Percentiles rank a stretch among this genome's conserved stretches.
Evolutionary conservation across 768 basidiomycete species (phyloP).

Genomic region (Hygrocybe punicea): DNA sequence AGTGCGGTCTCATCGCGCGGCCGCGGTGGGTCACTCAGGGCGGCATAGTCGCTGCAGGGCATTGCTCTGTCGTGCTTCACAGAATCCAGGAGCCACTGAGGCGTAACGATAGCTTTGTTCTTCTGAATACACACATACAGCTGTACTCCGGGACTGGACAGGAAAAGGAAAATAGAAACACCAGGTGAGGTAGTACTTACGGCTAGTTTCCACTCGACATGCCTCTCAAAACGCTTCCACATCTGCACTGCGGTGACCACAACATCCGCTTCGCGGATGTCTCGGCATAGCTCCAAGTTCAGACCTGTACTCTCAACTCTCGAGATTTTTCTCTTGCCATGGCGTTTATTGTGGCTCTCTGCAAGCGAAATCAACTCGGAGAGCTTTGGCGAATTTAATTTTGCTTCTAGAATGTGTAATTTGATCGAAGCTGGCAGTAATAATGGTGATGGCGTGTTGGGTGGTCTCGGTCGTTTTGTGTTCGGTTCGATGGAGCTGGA

Average conservation of each 20-base stretch:
- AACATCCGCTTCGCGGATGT: constrained; percentile 54
- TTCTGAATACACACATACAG: constrained; percentile 42
- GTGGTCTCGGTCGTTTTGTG: not conserved
- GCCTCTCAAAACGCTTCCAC: constrained; percentile 65
- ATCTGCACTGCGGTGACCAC: constrained; percentile 65
- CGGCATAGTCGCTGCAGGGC: constrained; percentile 56
- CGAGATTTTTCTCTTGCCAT: constrained; percentile 1
- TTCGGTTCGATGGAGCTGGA: not conserved
- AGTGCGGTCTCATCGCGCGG: constrained; percentile 41
- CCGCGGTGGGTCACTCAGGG: constrained; percentile 45
- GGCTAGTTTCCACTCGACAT: constrained; percentile 60
- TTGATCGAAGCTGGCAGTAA: constrained; percentile 12
- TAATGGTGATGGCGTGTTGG: not conserved
- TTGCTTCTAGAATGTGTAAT: constrained; percentile 24
- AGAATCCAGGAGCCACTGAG: constrained; percentile 67
- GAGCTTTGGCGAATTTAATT: constrained; percentile 22
- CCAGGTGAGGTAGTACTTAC: constrained; percentile 41
- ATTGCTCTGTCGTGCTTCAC: constrained; percentile 41
- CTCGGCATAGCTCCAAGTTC: constrained; percentile 35
- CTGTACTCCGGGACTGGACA: not conserved
- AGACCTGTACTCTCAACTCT: constrained; percentile 5
- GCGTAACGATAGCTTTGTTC: constrained; percentile 64
- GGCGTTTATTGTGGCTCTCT: constrained; percentile 21
- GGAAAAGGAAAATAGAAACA: constrained; percentile 5
- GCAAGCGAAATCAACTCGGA: constrained; percentile 37